A percentile compares a stretch with the other conserved stretches of the same genome.
phyloP scores from a whole-genome alignment of 306 rosid genomes.

The Morella rubra region DNA sequence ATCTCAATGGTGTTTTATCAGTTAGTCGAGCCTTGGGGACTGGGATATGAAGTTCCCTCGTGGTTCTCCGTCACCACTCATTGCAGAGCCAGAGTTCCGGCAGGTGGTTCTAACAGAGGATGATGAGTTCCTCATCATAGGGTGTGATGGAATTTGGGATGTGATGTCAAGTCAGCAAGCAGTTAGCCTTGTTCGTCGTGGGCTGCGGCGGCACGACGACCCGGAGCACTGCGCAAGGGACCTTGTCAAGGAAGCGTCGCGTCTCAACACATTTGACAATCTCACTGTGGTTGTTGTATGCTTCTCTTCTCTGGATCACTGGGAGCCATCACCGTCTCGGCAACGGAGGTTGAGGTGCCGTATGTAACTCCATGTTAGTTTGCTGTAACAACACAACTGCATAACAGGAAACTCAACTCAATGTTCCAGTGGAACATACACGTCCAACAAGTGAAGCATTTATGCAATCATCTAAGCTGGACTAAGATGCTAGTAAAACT shows the following conservation, averaged over 20 bases:
- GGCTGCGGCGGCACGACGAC: slow-evolving; percentile 74
- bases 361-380: too few relatives aligned
- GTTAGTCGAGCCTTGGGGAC: slow-evolving; percentile 89
- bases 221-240: slow-evolving; percentile 83
- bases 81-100: slow-evolving; percentile 86
- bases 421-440: too few relatives aligned
- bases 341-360: slow-evolving; percentile 69
- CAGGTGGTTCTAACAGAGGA: slow-evolving; percentile 71
- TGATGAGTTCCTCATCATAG: slow-evolving; percentile 95
- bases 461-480: too few relatives aligned
- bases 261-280: slow-evolving; percentile 75
- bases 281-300: slow-evolving; percentile 80
- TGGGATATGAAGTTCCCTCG: slow-evolving; percentile 94
- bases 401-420: too few relatives aligned
- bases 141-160: slow-evolving; percentile 98
- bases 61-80: slow-evolving; percentile 78
- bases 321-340: slow-evolving; percentile 45
- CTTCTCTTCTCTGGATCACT: slow-evolving; percentile 52
- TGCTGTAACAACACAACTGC: too few relatives aligned
- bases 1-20: slow-evolving; percentile 82
- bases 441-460: too few relatives aligned
- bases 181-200: slow-evolving; percentile 69
- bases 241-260: slow-evolving; percentile 78
- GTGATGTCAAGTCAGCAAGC: slow-evolving; percentile 91
- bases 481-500: too few relatives aligned